A percentile compares a stretch with the other conserved stretches of the same genome.
These are phyloP conservation scores for Nectriaceae sp. DNA, from an alignment of 2,329 filamentous ascomycete genomes.

Conservation along the genomic window DNA sequence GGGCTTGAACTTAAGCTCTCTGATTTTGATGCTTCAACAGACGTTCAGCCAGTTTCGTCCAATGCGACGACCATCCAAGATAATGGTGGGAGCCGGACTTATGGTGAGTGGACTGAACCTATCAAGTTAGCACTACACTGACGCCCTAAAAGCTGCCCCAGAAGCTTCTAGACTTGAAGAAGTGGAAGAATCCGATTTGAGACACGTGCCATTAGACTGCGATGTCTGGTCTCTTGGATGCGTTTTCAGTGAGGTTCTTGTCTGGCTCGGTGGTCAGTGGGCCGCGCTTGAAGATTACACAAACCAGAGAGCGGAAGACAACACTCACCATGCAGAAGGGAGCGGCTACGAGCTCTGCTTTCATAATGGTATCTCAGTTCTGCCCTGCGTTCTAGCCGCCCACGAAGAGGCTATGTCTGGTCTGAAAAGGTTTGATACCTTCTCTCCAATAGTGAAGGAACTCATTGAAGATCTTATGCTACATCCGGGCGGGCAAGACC, in stretches of 20 bases:
- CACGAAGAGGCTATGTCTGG: background rate
- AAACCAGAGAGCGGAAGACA: background rate
- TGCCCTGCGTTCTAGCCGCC: conserved; percentile 4
- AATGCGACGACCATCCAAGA: background rate
- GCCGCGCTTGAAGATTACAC: background rate
- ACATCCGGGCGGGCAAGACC: background rate
- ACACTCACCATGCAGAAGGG: background rate
- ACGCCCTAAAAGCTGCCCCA: conserved; percentile 6
- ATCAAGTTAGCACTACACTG: background rate
- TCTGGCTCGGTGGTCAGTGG: conserved; percentile 12
- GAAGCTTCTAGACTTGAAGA: conserved; percentile 2
- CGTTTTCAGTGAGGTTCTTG: conserved; percentile 11
- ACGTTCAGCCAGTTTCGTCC: background rate
- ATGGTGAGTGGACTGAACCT: conserved; percentile 1
- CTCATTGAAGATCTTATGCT: conserved; percentile 11
- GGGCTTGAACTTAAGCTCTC: conserved; percentile 12
- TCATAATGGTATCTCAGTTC: conserved; percentile 4
- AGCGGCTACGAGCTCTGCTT: conserved; percentile 13
- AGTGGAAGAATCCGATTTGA: background rate
- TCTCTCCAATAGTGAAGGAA: conserved; percentile 5
- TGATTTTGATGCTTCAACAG: conserved; percentile 14
- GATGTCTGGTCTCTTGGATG: conserved; percentile 21
- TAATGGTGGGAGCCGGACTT: conserved; percentile 12
- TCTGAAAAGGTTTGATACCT: background rate
- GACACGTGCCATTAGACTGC: background rate